Percentiles rank a stretch among this genome's conserved stretches.
phyloP scores from a whole-genome alignment of 1,284 basidiomycete species.

The Ceratorhiza oryzae-sativae region DNA sequence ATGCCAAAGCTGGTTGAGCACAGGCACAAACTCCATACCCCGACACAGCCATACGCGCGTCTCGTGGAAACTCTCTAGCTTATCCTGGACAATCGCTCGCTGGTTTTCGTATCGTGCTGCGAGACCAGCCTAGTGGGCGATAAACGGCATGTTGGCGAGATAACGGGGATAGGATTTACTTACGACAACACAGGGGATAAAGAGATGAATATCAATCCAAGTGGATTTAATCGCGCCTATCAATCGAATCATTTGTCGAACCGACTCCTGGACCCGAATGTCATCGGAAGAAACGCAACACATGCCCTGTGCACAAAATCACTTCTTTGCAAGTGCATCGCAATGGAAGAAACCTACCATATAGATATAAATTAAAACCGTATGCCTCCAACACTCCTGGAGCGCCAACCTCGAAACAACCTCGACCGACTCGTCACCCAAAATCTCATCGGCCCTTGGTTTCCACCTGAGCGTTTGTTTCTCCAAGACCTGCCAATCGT shows the following conservation, averaged over 20 bases:
- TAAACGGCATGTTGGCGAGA: background rate
- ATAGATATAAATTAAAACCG: conserved; percentile 24
- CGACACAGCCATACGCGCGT: conserved; percentile 21
- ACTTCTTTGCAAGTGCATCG: background rate
- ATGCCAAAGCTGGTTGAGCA: conserved; percentile 24
- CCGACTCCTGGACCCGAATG: conserved; percentile 12
- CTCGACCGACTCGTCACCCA: conserved; percentile 3
- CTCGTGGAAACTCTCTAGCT: conserved; percentile 1
- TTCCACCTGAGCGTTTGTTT: background rate
- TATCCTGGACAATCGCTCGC: conserved; percentile 2
- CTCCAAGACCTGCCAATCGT: conserved; percentile 10
- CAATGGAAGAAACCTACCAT: conserved; percentile 13
- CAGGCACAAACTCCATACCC: background rate
- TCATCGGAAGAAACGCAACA: conserved; percentile 1
- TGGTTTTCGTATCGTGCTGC: conserved; percentile 25
- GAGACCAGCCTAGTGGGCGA: conserved; percentile 13
- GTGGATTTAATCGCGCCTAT: background rate
- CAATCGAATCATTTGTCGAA: conserved; percentile 21
- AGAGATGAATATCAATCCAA: conserved; percentile 14
- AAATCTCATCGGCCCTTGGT: background rate
- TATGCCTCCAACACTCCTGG: conserved; percentile 35
- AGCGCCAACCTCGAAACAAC: conserved; percentile 11
- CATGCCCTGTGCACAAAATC: conserved; percentile 15
- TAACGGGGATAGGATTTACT: background rate
- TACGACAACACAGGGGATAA: conserved; percentile 1